phyloP scores from a whole-genome alignment of 2,329 filamentous ascomycete species.

The Gliomastix tumulicola region DNA sequence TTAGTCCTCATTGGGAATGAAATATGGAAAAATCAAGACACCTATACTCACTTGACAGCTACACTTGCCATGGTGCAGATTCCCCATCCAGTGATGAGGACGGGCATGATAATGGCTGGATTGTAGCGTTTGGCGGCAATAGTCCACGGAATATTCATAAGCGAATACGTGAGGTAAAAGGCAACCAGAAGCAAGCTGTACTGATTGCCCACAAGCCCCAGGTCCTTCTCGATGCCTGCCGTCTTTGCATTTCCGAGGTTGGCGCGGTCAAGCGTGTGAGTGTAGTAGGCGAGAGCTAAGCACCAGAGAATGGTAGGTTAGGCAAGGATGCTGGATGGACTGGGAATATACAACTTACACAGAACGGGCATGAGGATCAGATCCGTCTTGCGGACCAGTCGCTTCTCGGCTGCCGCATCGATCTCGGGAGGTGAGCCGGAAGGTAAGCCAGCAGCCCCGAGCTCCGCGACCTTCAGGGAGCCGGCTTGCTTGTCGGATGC shows the following conservation, averaged over 20 bases:
- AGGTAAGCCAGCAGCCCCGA: too few species aligned
- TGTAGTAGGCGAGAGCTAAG: not conserved
- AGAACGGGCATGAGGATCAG: constrained; percentile 9
- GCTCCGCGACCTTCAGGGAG: too few species aligned
- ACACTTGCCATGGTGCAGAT: constrained; percentile 13
- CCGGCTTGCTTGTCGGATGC: not conserved
- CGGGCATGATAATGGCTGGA: constrained; percentile 16
- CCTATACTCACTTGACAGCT: constrained; percentile 25
- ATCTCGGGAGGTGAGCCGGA: too few species aligned
- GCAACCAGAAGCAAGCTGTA: constrained; percentile 20
- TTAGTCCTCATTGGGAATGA: constrained; percentile 30
- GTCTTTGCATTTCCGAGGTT: constrained; percentile 41
- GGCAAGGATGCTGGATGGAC: too few species aligned
- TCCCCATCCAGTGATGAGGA: constrained; percentile 16
- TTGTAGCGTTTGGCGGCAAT: constrained; percentile 14
- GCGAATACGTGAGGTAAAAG: constrained; percentile 21
- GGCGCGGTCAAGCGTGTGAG: constrained; percentile 9
- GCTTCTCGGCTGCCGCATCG: not conserved
- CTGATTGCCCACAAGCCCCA: constrained; percentile 38
- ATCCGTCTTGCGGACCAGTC: constrained; percentile 9
- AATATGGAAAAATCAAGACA: constrained; percentile 30
- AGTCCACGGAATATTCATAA: constrained; percentile 15
- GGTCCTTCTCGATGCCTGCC: constrained; percentile 36
- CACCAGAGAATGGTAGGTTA: constrained; percentile 12
- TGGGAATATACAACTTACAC: constrained; percentile 28